Base-by-base conservation (phyloP, 208 protist genomes). In the Trypanosoma vivax region DNA sequence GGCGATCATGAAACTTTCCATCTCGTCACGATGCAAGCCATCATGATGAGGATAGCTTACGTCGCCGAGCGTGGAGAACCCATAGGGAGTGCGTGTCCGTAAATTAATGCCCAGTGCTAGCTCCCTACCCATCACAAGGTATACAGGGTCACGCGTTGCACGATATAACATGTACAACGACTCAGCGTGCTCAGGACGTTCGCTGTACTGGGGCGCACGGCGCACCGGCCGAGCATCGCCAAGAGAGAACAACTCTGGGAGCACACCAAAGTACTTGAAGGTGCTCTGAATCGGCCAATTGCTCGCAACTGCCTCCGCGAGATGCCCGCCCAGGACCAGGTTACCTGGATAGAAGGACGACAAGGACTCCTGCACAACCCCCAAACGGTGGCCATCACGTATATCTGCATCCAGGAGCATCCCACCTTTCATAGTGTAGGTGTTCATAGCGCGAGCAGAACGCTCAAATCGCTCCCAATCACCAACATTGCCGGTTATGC, bases 1-100 rank as follows among this genome's bases (percentile, higher is more conserved):
- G 0, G 82, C 65, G 13, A 97, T 43, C 27, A 97, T 82, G 64
- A 97, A 98, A 42, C 73, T 90, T 42, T 98, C 91, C 92, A 97
- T 97, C 16, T 51, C 25, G 60, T 97, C 88, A 2, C 16, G 28
- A 38, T 69, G 48, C 13, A 23, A 18, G 27, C 28, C 23, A 42
- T 87, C 65, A 14, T 65, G 28, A 35, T 69, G 55, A 0, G 54
- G 65, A 18, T 65, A 37, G 11, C 49, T n/a, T 2, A 73, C 60
- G 35, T 74, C 38, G 23, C 53, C 35, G 47, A 88, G 48, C 1
- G 37, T 34, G 31, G 79, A 54, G 38, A 76, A 88, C 24, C 83
- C 74, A 79, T 70, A 73, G 59, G 56, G 45, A 2, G 74, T 76
- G 27, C 70, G 60, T 13, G 62, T 73, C 34, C 73, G 61, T 52